Percentiles rank a stretch among this genome's conserved stretches.
phyloP scores from a whole-genome alignment of 1,284 basidiomycete species.

The Binderoboletus segoi region DNA sequence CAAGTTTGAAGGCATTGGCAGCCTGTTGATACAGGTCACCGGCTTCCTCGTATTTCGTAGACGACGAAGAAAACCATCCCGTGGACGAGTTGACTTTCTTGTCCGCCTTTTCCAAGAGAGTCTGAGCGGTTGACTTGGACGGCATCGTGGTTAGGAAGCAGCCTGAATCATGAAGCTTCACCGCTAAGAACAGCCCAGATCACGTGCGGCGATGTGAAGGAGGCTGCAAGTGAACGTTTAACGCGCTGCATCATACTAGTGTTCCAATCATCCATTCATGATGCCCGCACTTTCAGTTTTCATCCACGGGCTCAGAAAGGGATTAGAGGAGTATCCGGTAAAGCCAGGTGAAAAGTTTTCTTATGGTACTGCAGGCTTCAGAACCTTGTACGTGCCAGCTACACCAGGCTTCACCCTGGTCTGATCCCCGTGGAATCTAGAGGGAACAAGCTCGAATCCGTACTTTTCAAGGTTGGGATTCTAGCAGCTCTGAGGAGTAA shows the following conservation, averaged over 20 bases:
- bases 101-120: slow-evolving; percentile 83
- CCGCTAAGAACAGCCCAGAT: background rate
- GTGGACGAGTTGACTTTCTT: slow-evolving; percentile 86
- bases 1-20: slow-evolving; percentile 94
- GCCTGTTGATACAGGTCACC: slow-evolving; percentile 94
- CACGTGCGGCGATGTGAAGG: slow-evolving; percentile 24
- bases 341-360: slow-evolving; percentile 67
- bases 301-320: slow-evolving; percentile 40
- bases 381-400: slow-evolving; percentile 74
- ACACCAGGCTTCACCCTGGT: slow-evolving; percentile 4
- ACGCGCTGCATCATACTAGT: background rate
- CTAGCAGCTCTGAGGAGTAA: slow-evolving; percentile 92
- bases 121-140: slow-evolving; percentile 53
- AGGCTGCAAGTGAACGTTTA: no score
- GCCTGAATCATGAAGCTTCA: background rate
- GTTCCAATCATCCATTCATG: slow-evolving; percentile 11
- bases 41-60: slow-evolving; percentile 88
- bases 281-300: slow-evolving; percentile 46
- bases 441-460: slow-evolving; percentile 83
- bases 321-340: slow-evolving; percentile 65
- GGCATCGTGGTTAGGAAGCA: slow-evolving; percentile 41
- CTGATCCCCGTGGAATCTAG: slow-evolving; percentile 44
- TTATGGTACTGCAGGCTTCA: slow-evolving; percentile 96
- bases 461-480: slow-evolving; percentile 91
- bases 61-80: slow-evolving; percentile 84